A percentile compares a stretch with the other conserved stretches of the same genome.
phyloP scores from a whole-genome alignment of 1,139 yeast genomes.

The Kluyveromyces sp. region DNA sequence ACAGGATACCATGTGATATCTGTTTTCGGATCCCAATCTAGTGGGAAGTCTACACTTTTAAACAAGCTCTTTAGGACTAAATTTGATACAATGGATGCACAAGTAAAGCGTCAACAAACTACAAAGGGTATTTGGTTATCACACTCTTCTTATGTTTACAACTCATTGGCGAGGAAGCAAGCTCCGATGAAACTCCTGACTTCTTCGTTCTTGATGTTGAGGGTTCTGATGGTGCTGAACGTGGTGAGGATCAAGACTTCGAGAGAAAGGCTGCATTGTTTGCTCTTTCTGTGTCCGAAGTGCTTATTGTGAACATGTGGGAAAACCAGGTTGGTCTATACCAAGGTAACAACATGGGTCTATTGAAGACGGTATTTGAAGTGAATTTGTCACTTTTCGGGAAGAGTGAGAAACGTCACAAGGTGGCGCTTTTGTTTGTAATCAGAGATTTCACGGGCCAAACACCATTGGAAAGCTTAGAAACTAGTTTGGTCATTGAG shows the following conservation, averaged over 20 bases:
- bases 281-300: constrained; percentile 88
- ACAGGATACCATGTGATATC: constrained; percentile 82
- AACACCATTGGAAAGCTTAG: constrained; percentile 71
- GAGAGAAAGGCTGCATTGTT: constrained; percentile 93
- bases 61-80: constrained; percentile 78
- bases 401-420: constrained; percentile 36
- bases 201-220: constrained; percentile 92
- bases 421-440: constrained; percentile 75
- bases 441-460: constrained; percentile 87
- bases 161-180: constrained; percentile 14
- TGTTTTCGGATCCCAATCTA: constrained; percentile 94
- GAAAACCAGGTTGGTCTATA: constrained; percentile 94
- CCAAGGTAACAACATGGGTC: constrained; percentile 96
- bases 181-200: constrained; percentile 23
- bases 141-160: constrained; percentile 42
- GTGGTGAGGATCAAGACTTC: constrained; percentile 97
- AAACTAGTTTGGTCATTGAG: constrained; percentile 62
- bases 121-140: constrained; percentile 96
- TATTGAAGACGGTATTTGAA: constrained; percentile 90
- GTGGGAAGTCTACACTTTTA: constrained; percentile 89
- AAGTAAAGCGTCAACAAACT: constrained; percentile 63
- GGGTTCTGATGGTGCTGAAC: constrained; percentile 95
- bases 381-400: constrained; percentile 79
- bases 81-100: constrained; percentile 91
- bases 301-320: constrained; percentile 89